These are phyloP conservation scores for Colletotrichum sp. DNA, from an alignment of 2,329 filamentous ascomycete genomes.

Conservation along the genomic window DNA sequence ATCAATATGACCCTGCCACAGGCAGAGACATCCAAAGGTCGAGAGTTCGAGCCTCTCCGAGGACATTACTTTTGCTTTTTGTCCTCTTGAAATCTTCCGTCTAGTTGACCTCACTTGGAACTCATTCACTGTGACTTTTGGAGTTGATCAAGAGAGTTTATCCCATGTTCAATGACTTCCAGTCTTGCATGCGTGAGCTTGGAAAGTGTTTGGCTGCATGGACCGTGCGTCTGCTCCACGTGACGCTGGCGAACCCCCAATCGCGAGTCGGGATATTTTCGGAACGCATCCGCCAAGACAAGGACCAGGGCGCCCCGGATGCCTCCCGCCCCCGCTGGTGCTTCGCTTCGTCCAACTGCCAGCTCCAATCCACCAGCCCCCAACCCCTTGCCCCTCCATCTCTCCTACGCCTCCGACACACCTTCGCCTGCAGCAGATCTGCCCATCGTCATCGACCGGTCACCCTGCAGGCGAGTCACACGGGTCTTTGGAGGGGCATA, in stretches of 20 bases:
- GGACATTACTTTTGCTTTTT: neutral
- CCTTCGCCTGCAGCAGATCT: slow-evolving; percentile 11
- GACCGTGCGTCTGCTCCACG: neutral
- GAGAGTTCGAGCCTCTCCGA: slow-evolving; percentile 19
- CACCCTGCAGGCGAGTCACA: slow-evolving; percentile 6
- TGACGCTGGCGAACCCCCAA: neutral
- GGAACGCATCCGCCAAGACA: neutral
- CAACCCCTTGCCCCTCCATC: neutral
- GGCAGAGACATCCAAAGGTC: slow-evolving; percentile 16
- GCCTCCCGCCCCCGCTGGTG: slow-evolving; percentile 1
- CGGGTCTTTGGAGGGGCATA: neutral
- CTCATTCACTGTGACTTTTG: neutral
- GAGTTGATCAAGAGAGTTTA: neutral
- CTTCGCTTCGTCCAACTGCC: neutral
- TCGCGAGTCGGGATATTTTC: neutral
- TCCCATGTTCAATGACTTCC: neutral
- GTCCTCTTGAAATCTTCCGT: neutral
- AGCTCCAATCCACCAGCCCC: neutral
- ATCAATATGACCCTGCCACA: neutral
- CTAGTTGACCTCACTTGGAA: too few species aligned
- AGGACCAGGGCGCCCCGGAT: neutral
- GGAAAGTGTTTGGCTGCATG: neutral
- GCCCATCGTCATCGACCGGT: slow-evolving; percentile 9
- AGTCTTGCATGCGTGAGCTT: neutral
- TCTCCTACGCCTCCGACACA: slow-evolving; percentile 10